Conservation (phyloP, 2,329 filamentous ascomycete species). For the Harringtonia aguacate region DNA sequence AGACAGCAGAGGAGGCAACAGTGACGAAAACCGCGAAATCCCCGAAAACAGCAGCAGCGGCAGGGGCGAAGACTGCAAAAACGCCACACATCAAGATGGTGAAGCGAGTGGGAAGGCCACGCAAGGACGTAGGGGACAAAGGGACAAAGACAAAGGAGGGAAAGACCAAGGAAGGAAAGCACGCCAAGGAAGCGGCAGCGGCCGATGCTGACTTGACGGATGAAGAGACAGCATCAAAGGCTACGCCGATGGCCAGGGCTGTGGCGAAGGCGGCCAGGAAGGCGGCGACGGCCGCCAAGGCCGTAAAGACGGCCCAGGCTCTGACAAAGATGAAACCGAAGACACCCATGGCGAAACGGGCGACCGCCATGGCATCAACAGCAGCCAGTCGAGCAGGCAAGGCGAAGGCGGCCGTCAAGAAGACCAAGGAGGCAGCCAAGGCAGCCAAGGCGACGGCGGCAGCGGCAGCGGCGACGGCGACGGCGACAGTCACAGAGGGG, state of each 20-base stretch:
- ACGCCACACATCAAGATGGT: slow-evolving; percentile 25
- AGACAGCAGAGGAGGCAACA: not conserved
- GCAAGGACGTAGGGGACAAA: slow-evolving; percentile 21
- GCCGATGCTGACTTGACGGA: too few species aligned
- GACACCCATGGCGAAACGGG: not conserved
- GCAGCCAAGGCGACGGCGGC: not conserved
- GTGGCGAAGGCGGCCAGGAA: slow-evolving; percentile 4
- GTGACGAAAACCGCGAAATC: too few species aligned
- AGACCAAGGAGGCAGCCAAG: not conserved
- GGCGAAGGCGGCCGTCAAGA: not conserved
- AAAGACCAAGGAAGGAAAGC: not conserved
- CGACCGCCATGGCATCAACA: not conserved
- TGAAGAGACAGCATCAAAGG: slow-evolving; percentile 16
- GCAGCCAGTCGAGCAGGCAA: slow-evolving; percentile 2
- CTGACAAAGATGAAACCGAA: slow-evolving; percentile 1
- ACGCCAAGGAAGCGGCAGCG: not conserved
- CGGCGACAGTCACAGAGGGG: not conserved
- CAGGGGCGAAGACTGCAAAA: slow-evolving; percentile 17
- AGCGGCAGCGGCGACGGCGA: not conserved
- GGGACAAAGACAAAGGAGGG: slow-evolving; percentile 4
- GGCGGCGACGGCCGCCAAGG: slow-evolving; percentile 11
- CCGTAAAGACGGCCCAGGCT: slow-evolving; percentile 8
- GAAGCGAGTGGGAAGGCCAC: not conserved
- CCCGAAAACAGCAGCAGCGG: not conserved
- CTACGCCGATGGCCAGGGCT: slow-evolving; percentile 14